These are phyloP conservation scores for Nigrograna mackinnonii DNA, from an alignment of 2,329 filamentous ascomycete species.

Conservation along the genomic window DNA sequence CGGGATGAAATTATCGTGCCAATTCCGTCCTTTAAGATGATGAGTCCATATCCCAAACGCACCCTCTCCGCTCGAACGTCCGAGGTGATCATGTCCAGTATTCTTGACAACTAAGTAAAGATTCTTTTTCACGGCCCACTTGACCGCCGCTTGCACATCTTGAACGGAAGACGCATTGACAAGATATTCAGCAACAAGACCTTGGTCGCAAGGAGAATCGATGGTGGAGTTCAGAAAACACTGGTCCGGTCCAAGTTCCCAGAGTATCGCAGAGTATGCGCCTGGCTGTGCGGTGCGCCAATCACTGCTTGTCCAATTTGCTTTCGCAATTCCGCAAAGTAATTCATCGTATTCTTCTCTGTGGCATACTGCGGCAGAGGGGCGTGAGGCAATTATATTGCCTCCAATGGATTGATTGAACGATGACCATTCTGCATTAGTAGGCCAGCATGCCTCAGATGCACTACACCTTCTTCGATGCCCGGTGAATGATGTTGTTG, in stretches of 20 bases:
- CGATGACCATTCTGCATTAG: conserved; percentile 8
- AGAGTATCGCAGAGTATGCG: conserved; percentile 39
- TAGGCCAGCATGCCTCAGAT: conserved; percentile 9
- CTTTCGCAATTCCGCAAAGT: conserved; percentile 46
- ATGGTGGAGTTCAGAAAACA: conserved; percentile 40
- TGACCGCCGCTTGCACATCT: conserved; percentile 8
- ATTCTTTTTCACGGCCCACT: conserved; percentile 11
- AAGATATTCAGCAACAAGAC: conserved; percentile 30
- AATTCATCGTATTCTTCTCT: conserved; percentile 49
- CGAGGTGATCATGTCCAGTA: conserved; percentile 19
- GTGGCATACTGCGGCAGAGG: conserved; percentile 59
- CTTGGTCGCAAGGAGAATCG: conserved; percentile 41
- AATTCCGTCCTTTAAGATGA: conserved; percentile 11
- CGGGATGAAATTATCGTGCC: conserved; percentile 8
- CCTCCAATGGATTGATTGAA: conserved; percentile 59
- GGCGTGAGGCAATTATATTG: conserved; percentile 55
- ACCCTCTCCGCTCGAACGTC: conserved; percentile 15
- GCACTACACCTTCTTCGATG: too few relatives aligned
- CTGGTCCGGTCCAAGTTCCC: conserved; percentile 30
- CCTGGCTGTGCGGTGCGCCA: conserved; percentile 50
- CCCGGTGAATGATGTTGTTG: too few relatives aligned
- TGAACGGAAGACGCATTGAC: conserved; percentile 28
- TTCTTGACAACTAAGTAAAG: conserved; percentile 15
- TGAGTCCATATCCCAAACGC: conserved; percentile 17
- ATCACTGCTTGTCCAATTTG: conserved; percentile 49